Conservation (phyloP, 768 basidiomycete genomes). For the Pleurotus salmoneostramineus region DNA sequence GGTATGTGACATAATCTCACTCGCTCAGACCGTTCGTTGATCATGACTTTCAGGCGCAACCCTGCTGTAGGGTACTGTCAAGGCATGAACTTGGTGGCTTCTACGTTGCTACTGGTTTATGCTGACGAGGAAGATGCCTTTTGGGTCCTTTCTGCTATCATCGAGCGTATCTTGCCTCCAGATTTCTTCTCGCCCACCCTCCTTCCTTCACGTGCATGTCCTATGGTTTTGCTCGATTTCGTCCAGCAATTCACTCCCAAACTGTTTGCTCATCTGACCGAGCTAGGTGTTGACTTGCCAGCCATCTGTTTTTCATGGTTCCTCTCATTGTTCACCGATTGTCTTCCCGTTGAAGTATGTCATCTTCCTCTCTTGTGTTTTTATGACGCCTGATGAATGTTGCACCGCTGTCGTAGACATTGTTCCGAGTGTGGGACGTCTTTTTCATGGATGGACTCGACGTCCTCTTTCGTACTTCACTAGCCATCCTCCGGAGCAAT, state of each 20-base stretch:
- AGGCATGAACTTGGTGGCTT: conserved; percentile 94
- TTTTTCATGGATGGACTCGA: conserved; percentile 92
- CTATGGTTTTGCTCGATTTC: conserved; percentile 84
- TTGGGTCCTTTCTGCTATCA: conserved; percentile 87
- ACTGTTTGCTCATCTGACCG: conserved; percentile 68
- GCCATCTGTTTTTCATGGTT: conserved; percentile 99
- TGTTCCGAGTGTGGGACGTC: conserved; percentile 95
- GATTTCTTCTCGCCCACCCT: conserved; percentile 94
- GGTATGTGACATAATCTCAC: conserved; percentile 44
- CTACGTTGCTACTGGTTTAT: conserved; percentile 88
- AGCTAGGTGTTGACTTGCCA: conserved; percentile 84
- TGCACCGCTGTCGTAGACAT: conserved; percentile 47
- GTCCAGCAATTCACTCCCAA: conserved; percentile 76
- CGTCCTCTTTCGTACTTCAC: conserved; percentile 85
- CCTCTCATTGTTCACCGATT: conserved; percentile 92
- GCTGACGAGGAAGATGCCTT: conserved; percentile 97
- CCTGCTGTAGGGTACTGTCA: conserved; percentile 92
- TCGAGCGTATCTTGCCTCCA: conserved; percentile 84
- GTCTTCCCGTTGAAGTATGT: conserved; percentile 87
- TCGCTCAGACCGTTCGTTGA: not conserved
- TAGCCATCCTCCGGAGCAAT: conserved; percentile 81
- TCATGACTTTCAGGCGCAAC: conserved; percentile 61
- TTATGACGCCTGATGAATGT: conserved; percentile 1
- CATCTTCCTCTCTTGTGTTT: not conserved
- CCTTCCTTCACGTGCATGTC: conserved; percentile 91